Percentiles rank a stretch among this genome's conserved stretches.
phyloP scores from a whole-genome alignment of 306 rosid genomes.

The Gastrolobium bilobum region DNA sequence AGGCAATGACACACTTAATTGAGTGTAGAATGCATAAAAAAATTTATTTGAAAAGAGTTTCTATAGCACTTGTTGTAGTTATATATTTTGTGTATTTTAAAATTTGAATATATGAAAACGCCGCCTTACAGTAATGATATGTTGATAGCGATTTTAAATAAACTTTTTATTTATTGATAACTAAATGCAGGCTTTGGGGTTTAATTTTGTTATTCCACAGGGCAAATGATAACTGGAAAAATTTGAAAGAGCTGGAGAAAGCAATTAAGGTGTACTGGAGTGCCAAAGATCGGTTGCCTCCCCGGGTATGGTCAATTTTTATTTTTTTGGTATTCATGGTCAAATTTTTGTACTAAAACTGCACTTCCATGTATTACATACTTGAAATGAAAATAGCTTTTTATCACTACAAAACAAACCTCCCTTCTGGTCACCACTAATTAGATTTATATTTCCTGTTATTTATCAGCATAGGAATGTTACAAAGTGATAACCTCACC shows the following conservation, averaged over 20 bases:
- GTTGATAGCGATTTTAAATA: neutral
- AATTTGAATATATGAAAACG: constrained; percentile 18
- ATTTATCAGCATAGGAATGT: constrained; percentile 23
- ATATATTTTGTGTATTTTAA: neutral
- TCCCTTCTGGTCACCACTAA: neutral
- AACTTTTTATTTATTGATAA: neutral
- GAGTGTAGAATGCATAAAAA: constrained; percentile 2
- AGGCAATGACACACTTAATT: neutral
- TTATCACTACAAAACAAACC: neutral
- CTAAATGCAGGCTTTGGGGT: constrained; percentile 33
- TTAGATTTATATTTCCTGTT: constrained; percentile 10
- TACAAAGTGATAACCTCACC: neutral
- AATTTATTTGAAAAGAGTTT: neutral
- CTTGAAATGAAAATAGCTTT: constrained; percentile 33
- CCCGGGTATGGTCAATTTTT: constrained; percentile 67
- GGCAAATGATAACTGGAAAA: constrained; percentile 89
- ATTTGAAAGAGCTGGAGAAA: constrained; percentile 90
- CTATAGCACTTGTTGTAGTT: neutral
- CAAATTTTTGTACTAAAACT: constrained; percentile 6
- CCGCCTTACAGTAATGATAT: neutral
- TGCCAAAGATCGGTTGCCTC: constrained; percentile 90
- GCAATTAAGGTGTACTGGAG: constrained; percentile 85
- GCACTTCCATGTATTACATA: neutral
- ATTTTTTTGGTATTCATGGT: too few relatives aligned
- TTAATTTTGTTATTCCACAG: constrained; percentile 52